Evolutionary conservation across 495 filamentous ascomycete species (phyloP).

Genomic region (Xylaria telfairii): DNA sequence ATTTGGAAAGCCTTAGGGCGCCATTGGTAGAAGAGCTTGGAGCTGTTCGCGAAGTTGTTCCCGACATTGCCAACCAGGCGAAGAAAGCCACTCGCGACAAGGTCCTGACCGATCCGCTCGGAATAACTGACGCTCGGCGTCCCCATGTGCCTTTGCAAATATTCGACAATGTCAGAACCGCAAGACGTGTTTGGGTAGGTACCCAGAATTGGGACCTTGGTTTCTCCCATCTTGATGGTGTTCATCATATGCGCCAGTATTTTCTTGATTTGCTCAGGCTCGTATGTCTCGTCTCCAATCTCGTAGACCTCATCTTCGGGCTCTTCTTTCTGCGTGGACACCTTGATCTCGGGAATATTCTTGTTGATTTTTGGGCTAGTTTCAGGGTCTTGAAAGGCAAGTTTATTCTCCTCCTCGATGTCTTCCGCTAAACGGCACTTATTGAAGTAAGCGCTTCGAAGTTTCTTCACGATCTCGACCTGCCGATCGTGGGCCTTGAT

Average conservation of each 20-base stretch:
- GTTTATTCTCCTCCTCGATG: slow-evolving; percentile 96
- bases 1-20: slow-evolving; percentile 87
- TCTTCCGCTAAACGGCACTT: slow-evolving; percentile 97
- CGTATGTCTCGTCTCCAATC: slow-evolving; percentile 85
- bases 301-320: slow-evolving; percentile 81
- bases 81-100: slow-evolving; percentile 85
- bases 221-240: slow-evolving; percentile 83
- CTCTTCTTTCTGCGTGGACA: slow-evolving; percentile 51
- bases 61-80: slow-evolving; percentile 93
- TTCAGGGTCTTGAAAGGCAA: slow-evolving; percentile 88
- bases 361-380: slow-evolving; percentile 53
- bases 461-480: slow-evolving; percentile 85
- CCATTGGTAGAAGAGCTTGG: slow-evolving; percentile 98
- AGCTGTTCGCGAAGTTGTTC: slow-evolving; percentile 95
- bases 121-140: slow-evolving; percentile 84
- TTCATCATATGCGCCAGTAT: slow-evolving; percentile 86
- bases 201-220: slow-evolving; percentile 93
- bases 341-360: slow-evolving; percentile 64
- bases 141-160: slow-evolving; percentile 86
- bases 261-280: slow-evolving; percentile 86
- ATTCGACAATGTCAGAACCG: slow-evolving; percentile 92
- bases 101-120: slow-evolving; percentile 91
- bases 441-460: slow-evolving; percentile 96
- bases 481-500: slow-evolving; percentile 95
- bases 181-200: slow-evolving; percentile 91